These are phyloP conservation scores for Phytophthora pisi DNA, from an alignment of 352 stramenopile species.

Conservation along the genomic window DNA sequence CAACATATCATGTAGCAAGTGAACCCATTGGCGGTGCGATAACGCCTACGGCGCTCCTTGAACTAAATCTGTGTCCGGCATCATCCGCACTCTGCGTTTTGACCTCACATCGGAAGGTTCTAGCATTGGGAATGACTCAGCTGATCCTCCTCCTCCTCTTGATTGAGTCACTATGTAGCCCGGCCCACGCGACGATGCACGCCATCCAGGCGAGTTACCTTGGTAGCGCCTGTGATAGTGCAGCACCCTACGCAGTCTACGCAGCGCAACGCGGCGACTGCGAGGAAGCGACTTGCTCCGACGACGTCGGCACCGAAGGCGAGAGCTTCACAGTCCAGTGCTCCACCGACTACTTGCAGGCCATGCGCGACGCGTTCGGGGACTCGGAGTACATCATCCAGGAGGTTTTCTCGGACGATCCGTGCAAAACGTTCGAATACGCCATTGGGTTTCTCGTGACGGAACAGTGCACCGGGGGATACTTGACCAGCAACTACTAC, in stretches of 20 bases:
- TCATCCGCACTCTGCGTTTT: background rate
- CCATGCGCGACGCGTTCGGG: constrained; percentile 15
- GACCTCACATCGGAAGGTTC: background rate
- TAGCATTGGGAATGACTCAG: background rate
- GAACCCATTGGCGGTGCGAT: background rate
- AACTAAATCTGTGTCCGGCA: too few species aligned
- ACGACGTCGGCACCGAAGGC: background rate
- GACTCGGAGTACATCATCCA: constrained; percentile 29
- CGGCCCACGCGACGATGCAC: background rate
- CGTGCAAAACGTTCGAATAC: constrained; percentile 12
- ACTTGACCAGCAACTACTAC: constrained; percentile 17
- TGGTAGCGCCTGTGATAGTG: background rate
- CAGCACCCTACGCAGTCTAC: background rate
- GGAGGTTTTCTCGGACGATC: constrained; percentile 5
- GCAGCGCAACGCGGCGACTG: background rate
- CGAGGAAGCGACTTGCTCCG: background rate
- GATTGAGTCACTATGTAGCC: background rate
- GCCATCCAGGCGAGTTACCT: background rate
- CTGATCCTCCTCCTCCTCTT: background rate
- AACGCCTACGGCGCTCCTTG: background rate
- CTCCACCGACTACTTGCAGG: constrained; percentile 9
- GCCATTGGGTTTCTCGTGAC: constrained; percentile 19
- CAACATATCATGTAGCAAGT: background rate
- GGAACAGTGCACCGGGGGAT: constrained; percentile 11
- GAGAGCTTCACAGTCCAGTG: constrained; percentile 6